A percentile compares a stretch with the other conserved stretches of the same genome.
These are phyloP conservation scores for Epichloe baconii DNA, from an alignment of 2,329 filamentous ascomycete genomes.

Conservation along the genomic window DNA sequence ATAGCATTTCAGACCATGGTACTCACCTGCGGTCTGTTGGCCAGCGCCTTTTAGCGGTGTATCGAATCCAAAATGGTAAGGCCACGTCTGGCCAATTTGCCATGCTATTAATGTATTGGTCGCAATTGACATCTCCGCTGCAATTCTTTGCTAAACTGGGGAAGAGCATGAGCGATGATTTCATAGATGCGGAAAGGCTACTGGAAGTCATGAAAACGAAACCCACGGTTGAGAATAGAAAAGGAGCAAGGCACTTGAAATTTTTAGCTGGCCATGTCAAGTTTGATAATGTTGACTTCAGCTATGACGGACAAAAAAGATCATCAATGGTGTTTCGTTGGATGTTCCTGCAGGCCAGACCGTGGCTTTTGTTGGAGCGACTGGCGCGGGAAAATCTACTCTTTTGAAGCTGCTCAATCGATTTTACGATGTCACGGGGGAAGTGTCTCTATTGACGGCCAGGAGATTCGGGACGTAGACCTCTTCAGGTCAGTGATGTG, in stretches of 20 bases:
- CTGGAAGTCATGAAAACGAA: slow-evolving; percentile 45
- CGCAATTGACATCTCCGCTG: slow-evolving; percentile 56
- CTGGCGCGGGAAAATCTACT: slow-evolving; percentile 46
- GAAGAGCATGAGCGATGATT: slow-evolving; percentile 40
- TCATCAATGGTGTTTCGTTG: slow-evolving; percentile 41
- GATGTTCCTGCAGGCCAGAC: slow-evolving; percentile 37
- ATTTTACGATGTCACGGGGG: slow-evolving; percentile 45
- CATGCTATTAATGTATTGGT: slow-evolving; percentile 61
- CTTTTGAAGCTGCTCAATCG: slow-evolving; percentile 45
- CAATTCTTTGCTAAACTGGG: slow-evolving; percentile 53
- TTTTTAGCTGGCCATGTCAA: slow-evolving; percentile 40
- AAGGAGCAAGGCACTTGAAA: slow-evolving; percentile 34
- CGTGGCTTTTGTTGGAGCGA: slow-evolving; percentile 47
- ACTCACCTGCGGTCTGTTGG: slow-evolving; percentile 56
- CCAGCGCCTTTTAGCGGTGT: slow-evolving; percentile 48
- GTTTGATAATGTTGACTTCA: slow-evolving; percentile 43
- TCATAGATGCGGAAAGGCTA: slow-evolving; percentile 45
- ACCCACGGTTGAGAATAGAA: slow-evolving; percentile 39
- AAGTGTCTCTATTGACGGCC: slow-evolving; percentile 40
- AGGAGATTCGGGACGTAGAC: slow-evolving; percentile 42
- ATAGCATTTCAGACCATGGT: slow-evolving; percentile 47
- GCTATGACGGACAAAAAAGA: slow-evolving; percentile 45
- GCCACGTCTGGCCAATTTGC: slow-evolving; percentile 56
- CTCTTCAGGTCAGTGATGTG: slow-evolving; percentile 26
- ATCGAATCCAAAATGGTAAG: slow-evolving; percentile 49